phyloP scores from a whole-genome alignment of 768 basidiomycete genomes.

The Rhizopogon vesiculosus region DNA sequence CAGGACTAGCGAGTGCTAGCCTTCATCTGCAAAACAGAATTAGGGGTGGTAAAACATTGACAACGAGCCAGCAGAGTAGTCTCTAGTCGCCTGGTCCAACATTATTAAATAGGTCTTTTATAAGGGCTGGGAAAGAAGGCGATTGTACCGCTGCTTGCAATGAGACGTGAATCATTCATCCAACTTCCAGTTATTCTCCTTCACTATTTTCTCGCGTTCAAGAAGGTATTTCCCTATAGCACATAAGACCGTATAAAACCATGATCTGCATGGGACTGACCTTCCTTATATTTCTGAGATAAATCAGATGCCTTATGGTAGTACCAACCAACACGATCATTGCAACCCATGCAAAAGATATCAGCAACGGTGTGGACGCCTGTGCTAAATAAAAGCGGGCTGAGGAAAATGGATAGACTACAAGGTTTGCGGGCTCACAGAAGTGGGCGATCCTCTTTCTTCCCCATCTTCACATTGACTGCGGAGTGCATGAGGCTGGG shows the following conservation, averaged over 20 bases:
- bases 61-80: too few species aligned
- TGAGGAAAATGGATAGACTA: conserved; percentile 3
- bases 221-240: conserved; percentile 71
- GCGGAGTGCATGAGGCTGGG: conserved; percentile 73
- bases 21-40: too few species aligned
- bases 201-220: conserved; percentile 74
- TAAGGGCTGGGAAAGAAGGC: too few species aligned
- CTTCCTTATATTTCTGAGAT: conserved; percentile 85
- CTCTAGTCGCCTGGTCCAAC: too few species aligned
- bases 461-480: conserved; percentile 68
- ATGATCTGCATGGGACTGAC: conserved; percentile 27
- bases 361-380: conserved; percentile 82
- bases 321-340: conserved; percentile 76
- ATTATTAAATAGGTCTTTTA: too few species aligned
- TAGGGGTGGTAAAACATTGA: too few species aligned
- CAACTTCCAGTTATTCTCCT: conserved; percentile 77
- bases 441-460: conserved; percentile 68
- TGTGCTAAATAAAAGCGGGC: conserved; percentile 40
- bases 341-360: conserved; percentile 74
- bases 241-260: not conserved
- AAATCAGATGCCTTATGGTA: conserved; percentile 76
- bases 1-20: too few species aligned
- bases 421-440: conserved; percentile 38
- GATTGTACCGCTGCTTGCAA: not conserved
- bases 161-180: conserved; percentile 31